Conservation (phyloP, 805 yeast species). For the Sungouiella blattae region DNA sequence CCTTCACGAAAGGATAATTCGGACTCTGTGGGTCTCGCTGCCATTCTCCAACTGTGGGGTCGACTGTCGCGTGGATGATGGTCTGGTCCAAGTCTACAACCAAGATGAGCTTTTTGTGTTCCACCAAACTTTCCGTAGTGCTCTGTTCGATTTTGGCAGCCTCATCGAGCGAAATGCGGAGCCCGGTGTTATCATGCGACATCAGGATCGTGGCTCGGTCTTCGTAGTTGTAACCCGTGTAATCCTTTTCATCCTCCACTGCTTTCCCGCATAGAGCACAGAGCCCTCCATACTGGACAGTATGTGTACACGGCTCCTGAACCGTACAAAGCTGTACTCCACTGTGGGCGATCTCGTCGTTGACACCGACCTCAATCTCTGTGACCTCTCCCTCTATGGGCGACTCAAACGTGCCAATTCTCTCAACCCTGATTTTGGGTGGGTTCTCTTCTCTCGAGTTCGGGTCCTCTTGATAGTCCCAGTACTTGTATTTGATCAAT, state of each 20-base stretch:
- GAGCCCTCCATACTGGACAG: conserved; percentile 90
- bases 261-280: conserved; percentile 91
- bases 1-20: conserved; percentile 78
- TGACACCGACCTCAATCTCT: conserved; percentile 46
- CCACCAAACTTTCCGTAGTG: conserved; percentile 57
- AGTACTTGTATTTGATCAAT: conserved; percentile 59
- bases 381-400: conserved; percentile 74
- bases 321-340: conserved; percentile 50
- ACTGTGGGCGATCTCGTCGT: conserved; percentile 57
- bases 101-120: conserved; percentile 68
- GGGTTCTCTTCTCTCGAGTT: conserved; percentile 38
- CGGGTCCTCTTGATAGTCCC: conserved; percentile 61
- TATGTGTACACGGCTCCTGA: conserved; percentile 83
- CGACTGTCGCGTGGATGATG: conserved; percentile 95
- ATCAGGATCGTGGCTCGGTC: conserved; percentile 82
- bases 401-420: conserved; percentile 73
- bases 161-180: conserved; percentile 80
- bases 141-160: conserved; percentile 78
- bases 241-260: conserved; percentile 67
- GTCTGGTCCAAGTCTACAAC: conserved; percentile 98
- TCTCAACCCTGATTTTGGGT: conserved; percentile 55
- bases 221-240: conserved; percentile 61
- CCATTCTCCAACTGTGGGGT: conserved; percentile 97
- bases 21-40: conserved; percentile 82
- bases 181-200: conserved; percentile 83